phyloP scores from a whole-genome alignment of 2,329 filamentous ascomycete species.

The Nigrograna mackinnonii region DNA sequence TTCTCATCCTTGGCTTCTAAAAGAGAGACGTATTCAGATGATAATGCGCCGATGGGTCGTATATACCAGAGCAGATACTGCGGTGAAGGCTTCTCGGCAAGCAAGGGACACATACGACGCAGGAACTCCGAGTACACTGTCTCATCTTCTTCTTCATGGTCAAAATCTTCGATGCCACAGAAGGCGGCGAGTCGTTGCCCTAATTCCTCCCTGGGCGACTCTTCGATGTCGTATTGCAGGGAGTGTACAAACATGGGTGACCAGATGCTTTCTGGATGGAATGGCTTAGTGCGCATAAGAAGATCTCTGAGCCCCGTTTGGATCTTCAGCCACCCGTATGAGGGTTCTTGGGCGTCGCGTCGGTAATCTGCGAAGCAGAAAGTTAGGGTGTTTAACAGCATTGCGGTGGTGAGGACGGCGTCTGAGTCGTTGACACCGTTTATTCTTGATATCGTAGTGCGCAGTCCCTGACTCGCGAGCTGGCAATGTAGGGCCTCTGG shows the following conservation, averaged over 20 bases:
- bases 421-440: conserved; percentile 9
- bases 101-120: neutral
- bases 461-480: conserved; percentile 9
- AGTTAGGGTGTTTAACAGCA: conserved; percentile 12
- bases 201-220: too few relatives aligned
- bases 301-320: conserved; percentile 11
- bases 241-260: neutral
- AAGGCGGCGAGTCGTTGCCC: too few relatives aligned
- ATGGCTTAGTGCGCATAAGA: conserved; percentile 8
- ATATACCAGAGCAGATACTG: neutral
- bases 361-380: conserved; percentile 8
- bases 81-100: neutral
- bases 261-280: neutral
- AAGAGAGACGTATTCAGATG: neutral
- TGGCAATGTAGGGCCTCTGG: conserved; percentile 12
- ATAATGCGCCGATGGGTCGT: neutral
- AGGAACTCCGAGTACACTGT: neutral
- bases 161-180: too few relatives aligned
- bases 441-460: conserved; percentile 6
- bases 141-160: neutral
- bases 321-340: conserved; percentile 11
- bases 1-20: conserved; percentile 8
- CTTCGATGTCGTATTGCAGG: too few relatives aligned
- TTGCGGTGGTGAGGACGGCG: conserved; percentile 12
- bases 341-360: conserved; percentile 2